Evolutionary conservation across 352 stramenopile genomes (phyloP), one percentile per base, ranked within the genome.

Genomic region (Phytophthora pluvialis): DNA sequence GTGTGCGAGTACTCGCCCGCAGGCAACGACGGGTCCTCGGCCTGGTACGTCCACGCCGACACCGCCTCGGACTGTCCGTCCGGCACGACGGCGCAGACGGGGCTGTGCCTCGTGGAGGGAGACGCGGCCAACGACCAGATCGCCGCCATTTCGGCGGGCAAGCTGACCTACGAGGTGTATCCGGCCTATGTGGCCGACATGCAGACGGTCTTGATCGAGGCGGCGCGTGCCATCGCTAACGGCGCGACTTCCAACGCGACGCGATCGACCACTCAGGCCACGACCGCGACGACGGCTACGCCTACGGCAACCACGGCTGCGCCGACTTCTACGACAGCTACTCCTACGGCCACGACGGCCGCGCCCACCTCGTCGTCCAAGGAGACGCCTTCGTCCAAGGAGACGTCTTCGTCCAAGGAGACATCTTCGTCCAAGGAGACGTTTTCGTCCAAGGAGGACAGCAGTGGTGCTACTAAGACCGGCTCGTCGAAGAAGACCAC

Each of bases 161-260:
- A 81, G 56, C 40, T 84, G 25, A 77, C 83, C 39, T 91, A 91
- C 62, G 65, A 89, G 35, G 73, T 83, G 32, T 91, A 84, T 56
- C 71, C 75, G 45, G 62, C 56, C 53, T 90, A 87, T 60, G 73
- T 90, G 28, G 52, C 56, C 25, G 64, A 79, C 55, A 80, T 88
- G 60, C 75, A 89, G 50, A 79, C 79, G 42, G 65, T 77, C 26
- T 60, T 91, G 28, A 64, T 80, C 40, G 77, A 77, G 18, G 45
- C 60, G 15, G 69, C 72, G 35, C 56, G 74, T 62, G 70, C 63
- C 6, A 57, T 74, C 38, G 57, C 73, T 28, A 60, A 61, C 39
- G 54, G 55, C 7, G 64, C 64, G 18, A 39, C 43, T 9, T 62
- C 66, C 4, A 63, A 8, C 11, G 40, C 59, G 9, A 60, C 52